A percentile compares a stretch with the other conserved stretches of the same genome.
Evolutionary conservation across 768 basidiomycete species (phyloP).

Genomic region (Tubosaeta sp.): DNA sequence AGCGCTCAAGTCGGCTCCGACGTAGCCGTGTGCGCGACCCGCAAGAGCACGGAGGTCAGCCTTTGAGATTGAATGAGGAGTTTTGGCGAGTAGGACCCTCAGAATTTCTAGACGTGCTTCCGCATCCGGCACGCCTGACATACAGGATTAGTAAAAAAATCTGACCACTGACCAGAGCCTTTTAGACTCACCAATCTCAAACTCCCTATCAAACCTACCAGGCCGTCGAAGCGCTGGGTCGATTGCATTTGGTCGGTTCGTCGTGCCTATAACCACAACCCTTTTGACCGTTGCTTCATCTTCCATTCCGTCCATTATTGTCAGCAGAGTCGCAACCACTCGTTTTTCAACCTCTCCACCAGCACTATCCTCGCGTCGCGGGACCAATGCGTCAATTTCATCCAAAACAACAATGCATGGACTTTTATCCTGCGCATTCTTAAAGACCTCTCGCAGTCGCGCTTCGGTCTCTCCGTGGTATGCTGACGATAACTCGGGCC

Average conservation of each 20-base stretch:
- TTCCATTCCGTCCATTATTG: conserved; percentile 90
- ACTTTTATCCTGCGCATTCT: conserved; percentile 71
- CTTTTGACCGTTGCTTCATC: conserved; percentile 42
- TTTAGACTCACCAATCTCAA: conserved; percentile 74
- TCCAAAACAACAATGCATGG: conserved; percentile 95
- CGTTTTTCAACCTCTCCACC: conserved; percentile 95
- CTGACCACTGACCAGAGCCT: not conserved
- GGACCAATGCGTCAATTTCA: conserved; percentile 94
- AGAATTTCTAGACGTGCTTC: conserved; percentile 84
- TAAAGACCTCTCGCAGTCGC: conserved; percentile 84
- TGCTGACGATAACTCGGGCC: conserved; percentile 90
- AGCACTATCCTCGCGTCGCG: conserved; percentile 81
- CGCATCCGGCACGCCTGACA: conserved; percentile 80
- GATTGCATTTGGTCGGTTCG: conserved; percentile 92
- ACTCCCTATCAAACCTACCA: conserved; percentile 90
- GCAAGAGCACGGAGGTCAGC: conserved; percentile 65
- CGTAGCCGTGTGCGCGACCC: conserved; percentile 87
- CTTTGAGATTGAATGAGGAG: conserved; percentile 66
- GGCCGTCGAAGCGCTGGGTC: conserved; percentile 89
- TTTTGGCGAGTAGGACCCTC: conserved; percentile 74
- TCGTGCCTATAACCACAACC: conserved; percentile 95
- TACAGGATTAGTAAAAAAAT: not conserved
- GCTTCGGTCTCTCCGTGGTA: conserved; percentile 98
- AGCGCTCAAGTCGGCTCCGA: conserved; percentile 92
- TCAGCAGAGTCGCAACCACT: conserved; percentile 92